Evolutionary conservation across 805 yeast genomes (phyloP).

Genomic region (Yarrowia keelungensis): DNA sequence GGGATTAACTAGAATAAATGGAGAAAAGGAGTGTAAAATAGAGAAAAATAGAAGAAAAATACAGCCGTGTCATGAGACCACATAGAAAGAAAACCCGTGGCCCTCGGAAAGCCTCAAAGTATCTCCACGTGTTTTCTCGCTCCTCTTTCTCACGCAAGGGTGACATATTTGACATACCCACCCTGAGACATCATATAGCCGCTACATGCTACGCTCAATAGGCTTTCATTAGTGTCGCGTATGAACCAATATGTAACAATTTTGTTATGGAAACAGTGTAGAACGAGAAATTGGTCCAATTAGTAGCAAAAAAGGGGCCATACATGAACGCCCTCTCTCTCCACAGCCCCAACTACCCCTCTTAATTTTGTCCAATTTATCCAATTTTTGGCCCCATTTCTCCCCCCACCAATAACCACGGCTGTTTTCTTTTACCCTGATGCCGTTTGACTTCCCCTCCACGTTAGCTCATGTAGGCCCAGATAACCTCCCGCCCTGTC

Average conservation of each 20-base stretch:
- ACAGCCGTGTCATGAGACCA: too few species aligned
- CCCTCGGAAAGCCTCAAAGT: too few species aligned
- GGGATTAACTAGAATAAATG: neutral
- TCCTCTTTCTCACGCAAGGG: neutral
- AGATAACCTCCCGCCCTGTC: constrained; percentile 37
- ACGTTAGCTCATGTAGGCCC: constrained; percentile 16
- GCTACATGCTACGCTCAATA: constrained; percentile 1
- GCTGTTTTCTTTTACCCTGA: neutral
- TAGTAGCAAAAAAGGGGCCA: too few species aligned
- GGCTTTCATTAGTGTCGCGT: constrained; percentile 11
- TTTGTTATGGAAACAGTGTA: too few species aligned
- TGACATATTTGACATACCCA: constrained; percentile 1
- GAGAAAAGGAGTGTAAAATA: too few species aligned
- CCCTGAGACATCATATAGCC: neutral
- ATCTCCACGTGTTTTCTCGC: too few species aligned
- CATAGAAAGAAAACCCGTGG: too few species aligned
- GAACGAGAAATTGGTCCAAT: too few species aligned
- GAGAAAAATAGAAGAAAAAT: too few species aligned
- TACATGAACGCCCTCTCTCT: too few species aligned
- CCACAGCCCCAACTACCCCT: too few species aligned
- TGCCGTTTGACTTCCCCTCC: constrained; percentile 24
- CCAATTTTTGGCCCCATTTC: neutral
- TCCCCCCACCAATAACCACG: neutral
- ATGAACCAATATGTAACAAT: constrained; percentile 1
- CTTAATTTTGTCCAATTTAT: too few species aligned